Evolutionary conservation across 2,329 filamentous ascomycete species (phyloP).

Genomic region (Teratosphaeriaceae sp.): DNA sequence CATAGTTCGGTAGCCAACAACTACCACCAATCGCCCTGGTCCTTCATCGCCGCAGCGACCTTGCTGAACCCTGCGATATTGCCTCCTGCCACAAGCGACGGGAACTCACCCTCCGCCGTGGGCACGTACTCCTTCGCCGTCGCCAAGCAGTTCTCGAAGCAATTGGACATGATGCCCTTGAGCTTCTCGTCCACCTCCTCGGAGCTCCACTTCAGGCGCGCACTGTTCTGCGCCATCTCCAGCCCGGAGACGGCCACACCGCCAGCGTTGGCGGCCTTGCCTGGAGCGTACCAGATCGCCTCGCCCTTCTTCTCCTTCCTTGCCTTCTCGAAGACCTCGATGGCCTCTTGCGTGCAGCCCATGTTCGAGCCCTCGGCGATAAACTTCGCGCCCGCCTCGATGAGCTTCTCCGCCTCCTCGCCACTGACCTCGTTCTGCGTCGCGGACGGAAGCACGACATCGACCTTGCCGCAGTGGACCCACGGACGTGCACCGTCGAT

Average conservation of each 20-base stretch:
- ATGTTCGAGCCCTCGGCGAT: constrained; percentile 98
- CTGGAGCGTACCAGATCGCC: constrained; percentile 79
- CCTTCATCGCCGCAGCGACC: constrained; percentile 88
- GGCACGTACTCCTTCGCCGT: constrained; percentile 86
- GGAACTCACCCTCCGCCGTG: constrained; percentile 72
- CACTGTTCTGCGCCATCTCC: constrained; percentile 98
- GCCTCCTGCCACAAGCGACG: constrained; percentile 83
- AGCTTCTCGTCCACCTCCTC: constrained; percentile 91
- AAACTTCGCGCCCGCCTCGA: constrained; percentile 70
- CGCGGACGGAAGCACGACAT: constrained; percentile 85
- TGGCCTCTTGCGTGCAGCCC: constrained; percentile 94
- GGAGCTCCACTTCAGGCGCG: constrained; percentile 74
- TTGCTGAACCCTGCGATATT: constrained; percentile 99
- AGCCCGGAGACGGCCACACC: constrained; percentile 95
- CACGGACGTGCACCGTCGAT: constrained; percentile 82
- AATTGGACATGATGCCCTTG: constrained; percentile 89
- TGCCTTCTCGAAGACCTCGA: constrained; percentile 81
- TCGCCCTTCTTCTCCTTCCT: constrained; percentile 61
- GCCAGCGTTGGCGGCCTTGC: constrained; percentile 95
- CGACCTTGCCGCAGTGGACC: constrained; percentile 81
- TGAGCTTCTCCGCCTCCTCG: constrained; percentile 79
- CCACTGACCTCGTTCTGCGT: constrained; percentile 96
- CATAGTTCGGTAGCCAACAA: background rate
- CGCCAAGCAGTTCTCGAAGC: constrained; percentile 81
- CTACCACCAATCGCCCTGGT: constrained; percentile 89